Base-by-base conservation (phyloP, 805 yeast species). In the Millerago galiae region DNA sequence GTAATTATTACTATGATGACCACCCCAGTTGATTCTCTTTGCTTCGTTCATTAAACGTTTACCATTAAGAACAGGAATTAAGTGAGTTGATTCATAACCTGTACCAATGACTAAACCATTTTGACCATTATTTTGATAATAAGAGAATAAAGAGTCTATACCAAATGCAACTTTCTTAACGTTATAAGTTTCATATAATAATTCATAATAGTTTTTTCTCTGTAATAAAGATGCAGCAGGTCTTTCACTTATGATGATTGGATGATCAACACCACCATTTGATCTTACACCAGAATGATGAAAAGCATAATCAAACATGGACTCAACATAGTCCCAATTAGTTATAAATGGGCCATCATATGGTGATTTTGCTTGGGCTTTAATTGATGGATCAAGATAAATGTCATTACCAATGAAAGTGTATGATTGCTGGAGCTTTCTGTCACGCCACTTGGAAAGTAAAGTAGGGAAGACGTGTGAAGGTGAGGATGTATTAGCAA, bases 1-100 rank as follows among this genome's bases (percentile, higher is more conserved):
- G 52, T 73, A 90, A 32, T 73, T 77, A 26, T 72, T 75, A 1
- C 90, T 74, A 35, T 77, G 84, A 47, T 77, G 75, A 10, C 96
- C 98, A 46, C 98, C 98, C 87, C 93, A 87, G 57, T 87, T 88
- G 31, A 93, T 77, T 55, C 98, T 70, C 55, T 88, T 89, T 8
- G 89, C 68, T 44, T 81, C 82, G 24, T 74, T 65, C 42, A 87
- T 60, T 2, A 80, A 50, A 0, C 95, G 90, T 41, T 67, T 66
- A 0, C 89, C 88, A n/a, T 75, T 58, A 2, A 86, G 49, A 2
- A 91, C 87, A 0, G 99, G 99, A 14, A 91, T 78, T 0, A 93
- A 62, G 56, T 81, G 81, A 0, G 95, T 83, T 41, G 86, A 75
- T 53, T 90, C 93, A 61, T 87, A 74, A 4, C 96, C 96, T 7